Base-by-base conservation (phyloP, 1,284 basidiomycete species). In the Schizophyllum amplum region DNA sequence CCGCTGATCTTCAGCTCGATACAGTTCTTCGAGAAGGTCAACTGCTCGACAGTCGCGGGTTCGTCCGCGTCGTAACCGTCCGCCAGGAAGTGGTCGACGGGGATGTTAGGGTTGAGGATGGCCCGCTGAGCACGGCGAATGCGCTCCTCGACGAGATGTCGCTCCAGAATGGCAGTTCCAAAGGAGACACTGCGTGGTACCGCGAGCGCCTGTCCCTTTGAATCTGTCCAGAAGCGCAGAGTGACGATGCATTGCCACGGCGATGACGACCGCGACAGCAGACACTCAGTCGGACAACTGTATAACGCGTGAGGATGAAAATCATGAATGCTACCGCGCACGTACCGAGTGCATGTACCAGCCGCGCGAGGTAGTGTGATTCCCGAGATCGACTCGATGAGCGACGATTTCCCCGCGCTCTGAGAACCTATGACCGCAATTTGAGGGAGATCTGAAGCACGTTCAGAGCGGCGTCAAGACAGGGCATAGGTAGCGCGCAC, bases 251-350 rank as follows among this genome's bases (percentile, higher is more conserved):
- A 91, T 52, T 72, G 69, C 89, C 89, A 91, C 0, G 71, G 65
- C 0, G 64, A 63, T 4, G 68, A 59, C 0, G 78, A 78, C 9
- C 71, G 66, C 0, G 79, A 73, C 0, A 90, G 73, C 9, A 81
- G 77, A 61, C 84, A 86, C 61, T 90, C 87, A 0, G 83, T 87
- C 0, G 87, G 86, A 58, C 85, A 88, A n/a, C 87, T 89, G 59
- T 27, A 22, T 15, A 21, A 9, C 57, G 27, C 6, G 5, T 13
- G 13, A 15, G 21, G 27, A 13, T 42, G 24, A 53, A 53, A 22
- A 47, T 4, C 5, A 52, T 15, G 24, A 48, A 27, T 17, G 23
- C 48, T 23, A 48, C 20, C 42, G 11, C 42, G 48, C 22, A 61
- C 65, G 42, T 63, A 81, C 83, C 87, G 74, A 0, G 88, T 91